Evolutionary conservation across 768 basidiomycete species (phyloP).

Genomic region (Pleurotus platypus): DNA sequence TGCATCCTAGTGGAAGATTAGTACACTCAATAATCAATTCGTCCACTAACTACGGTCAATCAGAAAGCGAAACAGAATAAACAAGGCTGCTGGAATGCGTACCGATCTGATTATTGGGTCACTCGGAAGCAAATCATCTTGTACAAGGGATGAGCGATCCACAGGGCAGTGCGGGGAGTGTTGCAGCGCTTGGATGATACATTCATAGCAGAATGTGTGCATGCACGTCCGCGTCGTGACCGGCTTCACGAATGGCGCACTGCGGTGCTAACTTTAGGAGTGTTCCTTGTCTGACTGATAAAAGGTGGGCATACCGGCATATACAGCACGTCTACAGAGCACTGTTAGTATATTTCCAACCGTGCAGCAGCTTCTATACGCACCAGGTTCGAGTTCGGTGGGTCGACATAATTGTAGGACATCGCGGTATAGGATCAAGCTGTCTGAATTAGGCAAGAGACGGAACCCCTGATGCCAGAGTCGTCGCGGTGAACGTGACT

Average conservation of each 20-base stretch:
- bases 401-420: conserved; percentile 55
- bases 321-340: conserved; percentile 68
- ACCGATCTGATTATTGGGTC: conserved; percentile 76
- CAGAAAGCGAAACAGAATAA: not conserved
- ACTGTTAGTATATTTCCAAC: not conserved
- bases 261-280: conserved; percentile 19
- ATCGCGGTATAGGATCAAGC: conserved; percentile 22
- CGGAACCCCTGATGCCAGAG: too few species aligned
- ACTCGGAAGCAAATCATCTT: conserved; percentile 62
- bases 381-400: conserved; percentile 67
- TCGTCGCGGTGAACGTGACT: too few species aligned
- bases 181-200: conserved; percentile 66
- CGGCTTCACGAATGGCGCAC: conserved; percentile 74
- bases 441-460: not conserved
- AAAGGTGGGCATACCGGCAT: conserved; percentile 46
- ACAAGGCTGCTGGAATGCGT: conserved; percentile 21
- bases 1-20: conserved; percentile 56
- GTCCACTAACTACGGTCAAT: conserved; percentile 64
- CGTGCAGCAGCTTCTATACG: conserved; percentile 16
- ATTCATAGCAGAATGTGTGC: conserved; percentile 86
- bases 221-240: conserved; percentile 69
- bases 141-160: conserved; percentile 65
- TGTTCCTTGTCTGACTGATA: not conserved
- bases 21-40: conserved; percentile 76
- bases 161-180: conserved; percentile 79